These are phyloP conservation scores for Serendipita sp. DNA, from an alignment of 768 basidiomycete species.

Conservation along the genomic window DNA sequence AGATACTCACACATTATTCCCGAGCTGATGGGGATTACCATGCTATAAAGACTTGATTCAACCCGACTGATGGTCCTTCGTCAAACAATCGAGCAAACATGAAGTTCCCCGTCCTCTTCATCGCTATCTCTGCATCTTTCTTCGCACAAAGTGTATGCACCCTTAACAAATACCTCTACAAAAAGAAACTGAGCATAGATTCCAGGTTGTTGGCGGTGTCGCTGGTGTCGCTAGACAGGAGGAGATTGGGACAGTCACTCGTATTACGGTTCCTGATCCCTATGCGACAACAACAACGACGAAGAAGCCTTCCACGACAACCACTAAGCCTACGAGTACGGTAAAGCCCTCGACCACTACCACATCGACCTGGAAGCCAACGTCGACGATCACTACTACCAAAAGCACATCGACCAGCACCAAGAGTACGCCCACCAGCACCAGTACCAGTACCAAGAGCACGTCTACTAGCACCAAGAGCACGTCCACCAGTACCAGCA, in stretches of 20 bases:
- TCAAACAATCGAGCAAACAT: too few relatives aligned
- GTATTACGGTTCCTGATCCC: neutral
- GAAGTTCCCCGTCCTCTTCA: too few relatives aligned
- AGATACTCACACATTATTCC: neutral
- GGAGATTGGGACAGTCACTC: neutral
- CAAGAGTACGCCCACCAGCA: too few relatives aligned
- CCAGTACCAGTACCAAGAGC: too few relatives aligned
- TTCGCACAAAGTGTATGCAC: too few relatives aligned
- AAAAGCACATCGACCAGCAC: too few relatives aligned
- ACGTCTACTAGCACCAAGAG: too few relatives aligned
- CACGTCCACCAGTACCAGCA: too few relatives aligned
- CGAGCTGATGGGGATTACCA: neutral
- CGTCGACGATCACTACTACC: too few relatives aligned
- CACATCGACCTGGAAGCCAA: too few relatives aligned
- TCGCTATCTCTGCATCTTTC: too few relatives aligned
- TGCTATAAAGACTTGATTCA: neutral
- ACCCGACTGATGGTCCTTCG: neutral
- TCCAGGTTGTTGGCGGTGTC: neutral
- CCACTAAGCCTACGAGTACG: neutral
- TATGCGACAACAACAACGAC: too few relatives aligned
- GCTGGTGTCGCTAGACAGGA: neutral
- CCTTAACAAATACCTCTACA: neutral
- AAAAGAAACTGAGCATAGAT: neutral
- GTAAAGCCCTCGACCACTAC: neutral
- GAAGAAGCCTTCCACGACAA: neutral